These are phyloP conservation scores for Podospora bellae-mahoneyi DNA, from an alignment of 495 filamentous ascomycete species.

Conservation along the genomic window DNA sequence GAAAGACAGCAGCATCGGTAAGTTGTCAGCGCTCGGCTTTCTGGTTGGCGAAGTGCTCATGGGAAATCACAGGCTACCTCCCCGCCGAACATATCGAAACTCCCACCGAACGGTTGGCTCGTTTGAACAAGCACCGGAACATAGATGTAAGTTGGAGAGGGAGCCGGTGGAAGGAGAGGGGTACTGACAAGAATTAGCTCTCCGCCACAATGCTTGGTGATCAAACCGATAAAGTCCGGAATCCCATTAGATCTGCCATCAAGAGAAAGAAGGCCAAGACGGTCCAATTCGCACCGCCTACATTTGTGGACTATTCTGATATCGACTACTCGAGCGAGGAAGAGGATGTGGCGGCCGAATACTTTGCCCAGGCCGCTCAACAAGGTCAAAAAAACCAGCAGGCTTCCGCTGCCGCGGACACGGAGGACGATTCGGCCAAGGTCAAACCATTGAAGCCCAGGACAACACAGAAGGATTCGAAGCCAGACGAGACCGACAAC, in stretches of 20 bases:
- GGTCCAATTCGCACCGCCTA: slow-evolving; percentile 81
- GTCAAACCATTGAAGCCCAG: slow-evolving; percentile 47
- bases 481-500: slow-evolving; percentile 44
- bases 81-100: slow-evolving; percentile 99
- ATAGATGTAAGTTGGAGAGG: slow-evolving; percentile 69
- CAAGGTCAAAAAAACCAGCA: slow-evolving; percentile 33
- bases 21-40: slow-evolving; percentile 18
- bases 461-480: slow-evolving; percentile 43
- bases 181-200: slow-evolving; percentile 52
- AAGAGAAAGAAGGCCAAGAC: slow-evolving; percentile 82
- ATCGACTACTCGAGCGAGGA: slow-evolving; percentile 89
- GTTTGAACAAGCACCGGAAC: slow-evolving; percentile 96
- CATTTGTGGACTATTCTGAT: slow-evolving; percentile 88
- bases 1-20: slow-evolving; percentile 96
- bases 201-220: slow-evolving; percentile 94
- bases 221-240: slow-evolving; percentile 82
- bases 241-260: slow-evolving; percentile 85
- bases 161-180: background rate
- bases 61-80: slow-evolving; percentile 66
- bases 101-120: slow-evolving; percentile 87
- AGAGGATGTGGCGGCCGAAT: slow-evolving; percentile 52
- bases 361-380: slow-evolving; percentile 37
- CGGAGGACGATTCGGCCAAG: slow-evolving; percentile 48
- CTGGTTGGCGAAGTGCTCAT: slow-evolving; percentile 16
- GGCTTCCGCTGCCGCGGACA: slow-evolving; percentile 27